Evolutionary conservation across 306 rosid genomes (phyloP).

Genomic region (Cicer pinnatifidum): DNA sequence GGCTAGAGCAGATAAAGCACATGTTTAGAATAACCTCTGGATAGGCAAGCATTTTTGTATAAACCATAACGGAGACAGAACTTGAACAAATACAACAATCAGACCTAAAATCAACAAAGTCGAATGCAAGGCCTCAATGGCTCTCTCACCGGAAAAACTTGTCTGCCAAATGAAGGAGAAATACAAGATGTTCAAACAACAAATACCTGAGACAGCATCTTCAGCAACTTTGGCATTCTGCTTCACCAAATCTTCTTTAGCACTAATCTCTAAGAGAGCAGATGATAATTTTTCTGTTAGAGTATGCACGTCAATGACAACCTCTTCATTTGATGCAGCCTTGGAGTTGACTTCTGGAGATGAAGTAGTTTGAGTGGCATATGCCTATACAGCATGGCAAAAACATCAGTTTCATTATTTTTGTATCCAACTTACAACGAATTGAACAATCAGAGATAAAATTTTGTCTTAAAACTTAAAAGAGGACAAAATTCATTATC

Average conservation of each 20-base stretch:
- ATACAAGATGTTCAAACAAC: constrained; percentile 25
- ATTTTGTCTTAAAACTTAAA: not conserved
- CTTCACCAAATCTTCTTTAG: constrained; percentile 73
- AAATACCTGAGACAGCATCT: constrained; percentile 84
- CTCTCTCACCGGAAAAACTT: constrained; percentile 24
- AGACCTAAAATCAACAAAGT: constrained; percentile 1
- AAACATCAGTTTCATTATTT: constrained; percentile 21
- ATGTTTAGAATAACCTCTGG: constrained; percentile 18
- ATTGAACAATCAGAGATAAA: constrained; percentile 21
- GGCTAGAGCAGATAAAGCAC: constrained; percentile 25
- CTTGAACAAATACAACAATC: constrained; percentile 10
- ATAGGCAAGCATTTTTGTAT: constrained; percentile 14
- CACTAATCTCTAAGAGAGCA: constrained; percentile 64
- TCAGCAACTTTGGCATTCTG: constrained; percentile 88
- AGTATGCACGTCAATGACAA: constrained; percentile 50
- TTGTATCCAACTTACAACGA: constrained; percentile 35
- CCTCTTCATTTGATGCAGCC: constrained; percentile 50
- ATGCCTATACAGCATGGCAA: constrained; percentile 53
- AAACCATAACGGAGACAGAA: constrained; percentile 12
- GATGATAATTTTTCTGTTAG: constrained; percentile 63
- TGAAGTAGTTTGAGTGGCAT: constrained; percentile 52
- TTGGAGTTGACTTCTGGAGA: constrained; percentile 65
- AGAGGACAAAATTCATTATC: not conserved
- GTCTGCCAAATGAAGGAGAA: constrained; percentile 14
- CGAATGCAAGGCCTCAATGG: constrained; percentile 11